Evolutionary conservation across 208 protist genomes (phyloP), one percentile per base, ranked within the genome.

Genomic region (Novymonas esmeraldas): DNA sequence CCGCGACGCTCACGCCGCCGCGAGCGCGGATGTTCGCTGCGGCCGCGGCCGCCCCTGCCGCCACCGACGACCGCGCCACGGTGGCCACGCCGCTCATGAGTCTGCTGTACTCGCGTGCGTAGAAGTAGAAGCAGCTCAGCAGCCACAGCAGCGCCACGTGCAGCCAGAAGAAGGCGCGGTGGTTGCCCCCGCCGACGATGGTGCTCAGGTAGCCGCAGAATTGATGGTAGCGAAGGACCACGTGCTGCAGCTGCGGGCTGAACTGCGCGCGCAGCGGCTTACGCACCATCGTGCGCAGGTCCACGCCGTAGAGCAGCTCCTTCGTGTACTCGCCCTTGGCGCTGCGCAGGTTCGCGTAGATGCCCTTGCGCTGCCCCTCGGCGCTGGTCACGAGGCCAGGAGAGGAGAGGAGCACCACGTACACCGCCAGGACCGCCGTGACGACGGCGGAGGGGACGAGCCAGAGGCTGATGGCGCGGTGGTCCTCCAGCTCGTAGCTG

Each of bases 251-350:
- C 24, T 86, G 77, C 13, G 63, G 54, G 60, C 89, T 96, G 70
- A 74, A 78, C 77, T 96, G 91, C 2, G 93, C 82, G 5, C 89
- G 85, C 18, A 94, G 64, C 7, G 93, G 93, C 59, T 92, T 92
- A 44, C 72, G 79, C 22, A 90, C 76, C 87, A 94, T 92, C 22
- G 76, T 76, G 20, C 56, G 34, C 10, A 82, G 46, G 66, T 91
- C 83, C 29, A 89, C 78, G 38, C 64, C 55, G 59, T 85, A 71
- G 7, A 73, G 48, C 14, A 84, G 44, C 34, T 87, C 77, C 22
- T 79, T 73, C 7, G 73, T 26, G 28, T 75, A 67, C 6, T 63
- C 78, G 56, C 85, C 88, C 36, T 89, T 87, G 3, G 61, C 78
- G 22, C 66, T 69, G 20, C 90, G 80, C 60, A 88, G 75, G 33